Percentiles rank a stretch among this genome's conserved stretches.
phyloP scores from a whole-genome alignment of 2,329 filamentous ascomycete genomes.

The Cytospora mali region DNA sequence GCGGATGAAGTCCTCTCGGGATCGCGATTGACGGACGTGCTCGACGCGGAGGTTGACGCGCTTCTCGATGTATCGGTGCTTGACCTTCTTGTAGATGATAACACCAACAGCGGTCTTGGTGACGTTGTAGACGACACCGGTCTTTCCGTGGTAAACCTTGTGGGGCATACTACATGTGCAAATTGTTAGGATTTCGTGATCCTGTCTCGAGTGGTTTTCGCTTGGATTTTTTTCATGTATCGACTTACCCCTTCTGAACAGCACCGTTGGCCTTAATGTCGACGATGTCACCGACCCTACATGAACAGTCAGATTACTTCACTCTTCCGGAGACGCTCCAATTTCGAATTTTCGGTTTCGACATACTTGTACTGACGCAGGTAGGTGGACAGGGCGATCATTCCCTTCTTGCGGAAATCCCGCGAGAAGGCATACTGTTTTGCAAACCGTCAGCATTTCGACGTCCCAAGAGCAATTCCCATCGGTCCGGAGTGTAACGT shows the following conservation, averaged over 20 bases:
- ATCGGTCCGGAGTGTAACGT: constrained; percentile 45
- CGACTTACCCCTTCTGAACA: constrained; percentile 90
- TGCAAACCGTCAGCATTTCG: constrained; percentile 38
- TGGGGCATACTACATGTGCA: constrained; percentile 79
- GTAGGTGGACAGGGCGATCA: constrained; percentile 93
- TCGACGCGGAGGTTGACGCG: constrained; percentile 98
- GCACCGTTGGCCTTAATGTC: constrained; percentile 99
- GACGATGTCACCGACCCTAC: constrained; percentile 94
- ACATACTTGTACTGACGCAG: constrained; percentile 86
- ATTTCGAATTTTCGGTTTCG: constrained; percentile 19
- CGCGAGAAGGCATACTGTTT: constrained; percentile 86
- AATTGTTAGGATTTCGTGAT: constrained; percentile 38
- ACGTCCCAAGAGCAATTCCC: constrained; percentile 25
- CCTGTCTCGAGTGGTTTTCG: constrained; percentile 10
- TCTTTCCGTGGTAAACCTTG: constrained; percentile 99
- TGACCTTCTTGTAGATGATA: constrained; percentile 99
- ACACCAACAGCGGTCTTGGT: constrained; percentile 97
- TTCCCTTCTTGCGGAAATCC: constrained; percentile 92
- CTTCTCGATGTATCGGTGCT: constrained; percentile 99
- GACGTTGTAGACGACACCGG: constrained; percentile 97
- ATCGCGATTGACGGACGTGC: constrained; percentile 93
- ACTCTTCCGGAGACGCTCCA: constrained; percentile 12
- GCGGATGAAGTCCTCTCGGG: constrained; percentile 93
- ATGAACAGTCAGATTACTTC: constrained; percentile 10
- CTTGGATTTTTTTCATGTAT: constrained; percentile 28